Evolutionary conservation across 306 rosid genomes (phyloP), one percentile per base, ranked within the genome.

Genomic region (Glycine latifolia): DNA sequence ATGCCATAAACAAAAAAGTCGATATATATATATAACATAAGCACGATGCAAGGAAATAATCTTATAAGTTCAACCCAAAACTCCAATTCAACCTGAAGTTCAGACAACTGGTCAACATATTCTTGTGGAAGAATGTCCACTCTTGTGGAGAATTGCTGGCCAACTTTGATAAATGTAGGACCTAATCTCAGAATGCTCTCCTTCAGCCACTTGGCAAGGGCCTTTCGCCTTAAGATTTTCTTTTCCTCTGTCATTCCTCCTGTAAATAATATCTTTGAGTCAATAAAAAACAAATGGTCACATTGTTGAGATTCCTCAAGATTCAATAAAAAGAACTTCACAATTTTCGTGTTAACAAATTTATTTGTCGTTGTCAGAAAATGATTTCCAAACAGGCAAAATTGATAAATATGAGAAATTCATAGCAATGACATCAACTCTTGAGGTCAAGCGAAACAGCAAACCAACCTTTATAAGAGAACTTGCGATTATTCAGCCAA

Each of bases 141-240:
- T 84, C 99, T 95, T 8, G 99, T 95, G 81, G 99, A 95, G 89
- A 95, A 95, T 76, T 95, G 99, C 90, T 95, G 99, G 63, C 99
- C 99, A 78, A 95, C 90, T 91, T 95, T 95, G 88, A 95, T 95
- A 87, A 95, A 95, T 16, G 99, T 95, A 9, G 98, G 98, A 87
- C 99, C 99, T 85, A 95, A 82, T 85, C 99, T 91, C 84, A 95
- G 88, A 86, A 95, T 95, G 70, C 86, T 95, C 87, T 95, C 99
- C 84, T 95, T 95, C 82, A 95, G 90, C 99, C 98, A 95, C 82
- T 92, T 93, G 78, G 99, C 99, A 77, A 93, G 93, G 85, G 82
- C 79, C 93, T 89, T 95, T 59, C 91, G 92, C 87, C 89, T 92
- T 67, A 88, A 61, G 35, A 85, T 80, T 86, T 91, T 88, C 91